These are phyloP conservation scores for Tetragonia tetragonoides DNA, from an alignment of 148 eudicot genomes.

Conservation along the genomic window DNA sequence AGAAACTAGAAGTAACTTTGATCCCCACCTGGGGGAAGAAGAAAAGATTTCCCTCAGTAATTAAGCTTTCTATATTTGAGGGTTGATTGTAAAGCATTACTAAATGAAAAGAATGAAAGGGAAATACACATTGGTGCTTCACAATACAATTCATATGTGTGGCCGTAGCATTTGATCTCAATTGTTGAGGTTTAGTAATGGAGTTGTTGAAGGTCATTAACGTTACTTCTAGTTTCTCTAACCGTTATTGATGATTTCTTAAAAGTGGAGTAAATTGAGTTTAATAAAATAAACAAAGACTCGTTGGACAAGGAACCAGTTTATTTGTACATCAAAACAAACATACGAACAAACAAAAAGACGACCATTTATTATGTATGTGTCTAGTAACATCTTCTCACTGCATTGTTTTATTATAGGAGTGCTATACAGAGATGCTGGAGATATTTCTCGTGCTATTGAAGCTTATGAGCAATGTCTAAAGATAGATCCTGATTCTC, in stretches of 20 bases:
- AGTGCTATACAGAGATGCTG: conserved; percentile 97
- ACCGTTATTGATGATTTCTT: not conserved
- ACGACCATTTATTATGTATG: not conserved
- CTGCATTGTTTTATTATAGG: conserved; percentile 35
- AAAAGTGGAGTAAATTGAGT: not conserved
- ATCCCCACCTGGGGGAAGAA: too few species aligned
- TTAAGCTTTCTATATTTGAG: too few species aligned
- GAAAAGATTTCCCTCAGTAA: too few species aligned
- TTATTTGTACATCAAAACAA: too few species aligned
- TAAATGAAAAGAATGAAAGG: too few species aligned
- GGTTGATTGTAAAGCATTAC: too few species aligned
- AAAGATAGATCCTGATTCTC: conserved; percentile 99
- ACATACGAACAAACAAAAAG: too few species aligned
- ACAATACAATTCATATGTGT: not conserved
- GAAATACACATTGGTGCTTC: not conserved
- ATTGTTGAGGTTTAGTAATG: not conserved
- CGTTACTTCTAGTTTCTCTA: too few species aligned
- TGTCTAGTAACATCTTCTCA: not conserved
- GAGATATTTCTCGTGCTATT: conserved; percentile 82
- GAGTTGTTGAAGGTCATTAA: too few species aligned
- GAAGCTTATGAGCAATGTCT: conserved; percentile 99
- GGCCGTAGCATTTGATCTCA: not conserved
- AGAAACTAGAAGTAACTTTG: too few species aligned
- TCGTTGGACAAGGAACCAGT: not conserved
- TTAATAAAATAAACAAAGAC: not conserved